Evolutionary conservation across 2,329 filamentous ascomycete genomes (phyloP), one percentile per base, ranked within the genome.

Genomic region (Beauveria sp.): DNA sequence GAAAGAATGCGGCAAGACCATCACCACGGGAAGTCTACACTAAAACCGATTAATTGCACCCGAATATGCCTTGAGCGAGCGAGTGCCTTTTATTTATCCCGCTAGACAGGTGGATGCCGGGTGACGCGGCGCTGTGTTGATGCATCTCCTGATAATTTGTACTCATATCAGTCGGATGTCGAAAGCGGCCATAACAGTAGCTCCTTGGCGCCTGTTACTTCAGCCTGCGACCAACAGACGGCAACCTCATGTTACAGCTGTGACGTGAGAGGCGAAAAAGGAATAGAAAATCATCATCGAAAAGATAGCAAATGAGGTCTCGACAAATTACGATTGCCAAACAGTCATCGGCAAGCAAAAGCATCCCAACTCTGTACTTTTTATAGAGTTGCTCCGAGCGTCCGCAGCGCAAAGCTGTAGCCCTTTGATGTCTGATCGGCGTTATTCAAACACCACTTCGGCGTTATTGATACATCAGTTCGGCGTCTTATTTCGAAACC

Each of bases 91-190:
- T 38, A 12, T 3, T 31, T 31, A 6, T 16, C 5, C 12, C 5
- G 34, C 34, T 6, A 6, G 34, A 6, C 34, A 38, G 1, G 69
- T 67, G 65, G 51, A 73, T 66, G 31, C 64, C 38, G 3, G 65
- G 62, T 9, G 31, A 2, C 6, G 55, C 22, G 20, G 14, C 18
- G 14, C 49, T n/a, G 45, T 20, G 5, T 2, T 20, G 6, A 38
- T 3, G 31, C 43, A 57, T 57, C 12, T 31, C 16, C 1, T 2
- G 16, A 14, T 10, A 26, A 22, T 8, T 26, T 22, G 6, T 48
- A 7, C 22, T 18, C 45, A 7, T 12, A 20, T 48, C 6, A 16
- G 20, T 20, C 3, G n/a, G 5, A 24, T 22, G 20, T 7, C 24
- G 45, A 14, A 48, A 48, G 2, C 10, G 24, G 20, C 20, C 16